Conservation (phyloP, 176 grass and related monocot genomes). For the Aegilops sharonensis region DNA sequence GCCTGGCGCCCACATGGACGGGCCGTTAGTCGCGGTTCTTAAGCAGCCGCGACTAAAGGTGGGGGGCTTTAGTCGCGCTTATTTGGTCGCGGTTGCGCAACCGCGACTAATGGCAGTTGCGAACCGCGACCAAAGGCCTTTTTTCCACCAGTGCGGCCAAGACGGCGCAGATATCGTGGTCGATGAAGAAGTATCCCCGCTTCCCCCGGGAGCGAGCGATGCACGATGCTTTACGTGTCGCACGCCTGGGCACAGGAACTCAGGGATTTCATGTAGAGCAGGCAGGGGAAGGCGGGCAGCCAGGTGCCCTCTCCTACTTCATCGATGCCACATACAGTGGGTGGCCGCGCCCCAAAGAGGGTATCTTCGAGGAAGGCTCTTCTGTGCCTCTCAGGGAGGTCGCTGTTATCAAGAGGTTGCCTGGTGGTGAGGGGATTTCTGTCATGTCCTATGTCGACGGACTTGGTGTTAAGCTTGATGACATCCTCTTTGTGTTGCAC, state of each 20-base stretch:
- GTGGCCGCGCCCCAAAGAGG: background rate
- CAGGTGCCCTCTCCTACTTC: background rate
- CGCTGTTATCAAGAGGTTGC: background rate
- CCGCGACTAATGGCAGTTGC: too few species aligned
- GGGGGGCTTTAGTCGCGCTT: too few species aligned
- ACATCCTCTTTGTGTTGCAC: background rate
- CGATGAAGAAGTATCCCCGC: background rate
- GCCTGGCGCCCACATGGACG: too few species aligned
- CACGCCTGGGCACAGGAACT: background rate
- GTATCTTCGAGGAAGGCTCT: background rate
- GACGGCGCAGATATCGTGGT: background rate
- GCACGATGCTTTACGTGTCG: background rate
- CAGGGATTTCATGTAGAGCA: background rate
- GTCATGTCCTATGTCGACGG: background rate
- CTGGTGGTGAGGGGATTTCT: background rate
- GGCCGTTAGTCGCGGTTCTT: too few species aligned
- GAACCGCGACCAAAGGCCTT: too few species aligned
- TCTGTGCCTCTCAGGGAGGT: background rate
- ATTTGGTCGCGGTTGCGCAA: too few species aligned
- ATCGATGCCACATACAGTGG: background rate
- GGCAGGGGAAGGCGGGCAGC: background rate
- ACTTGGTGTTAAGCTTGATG: background rate
- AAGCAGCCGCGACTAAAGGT: too few species aligned
- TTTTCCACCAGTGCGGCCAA: too few species aligned
- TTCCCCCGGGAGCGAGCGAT: background rate